Percentiles rank a stretch among this genome's conserved stretches.
Conservation (phyloP, 2,329 filamentous ascomycete species). For the Diaporthe australafricana region DNA sequence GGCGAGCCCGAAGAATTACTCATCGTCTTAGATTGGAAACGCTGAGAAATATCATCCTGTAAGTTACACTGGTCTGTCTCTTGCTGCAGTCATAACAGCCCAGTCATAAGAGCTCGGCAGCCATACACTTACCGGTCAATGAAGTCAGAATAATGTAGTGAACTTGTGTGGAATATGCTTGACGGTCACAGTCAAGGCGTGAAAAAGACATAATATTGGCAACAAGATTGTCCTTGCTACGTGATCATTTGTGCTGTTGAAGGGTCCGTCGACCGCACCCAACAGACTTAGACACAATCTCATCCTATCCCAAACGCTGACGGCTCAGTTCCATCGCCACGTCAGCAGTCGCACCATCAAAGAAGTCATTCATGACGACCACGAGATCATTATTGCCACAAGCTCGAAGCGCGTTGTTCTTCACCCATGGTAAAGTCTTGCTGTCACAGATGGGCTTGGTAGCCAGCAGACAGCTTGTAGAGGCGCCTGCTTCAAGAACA, state of each 20-base stretch:
- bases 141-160: background rate
- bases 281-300: background rate
- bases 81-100: too few species aligned
- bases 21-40: background rate
- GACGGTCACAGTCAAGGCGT: too few species aligned
- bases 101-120: background rate
- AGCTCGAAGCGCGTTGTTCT: conserved; percentile 51
- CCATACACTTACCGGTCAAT: background rate
- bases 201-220: background rate
- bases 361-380: conserved; percentile 63
- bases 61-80: background rate
- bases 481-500: conserved; percentile 56
- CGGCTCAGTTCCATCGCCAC: conserved; percentile 54
- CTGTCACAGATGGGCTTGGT: conserved; percentile 61
- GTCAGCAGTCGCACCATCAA: conserved; percentile 62
- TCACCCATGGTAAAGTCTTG: conserved; percentile 61
- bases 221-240: too few species aligned
- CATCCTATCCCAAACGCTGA: conserved; percentile 46
- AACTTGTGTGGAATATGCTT: background rate
- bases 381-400: conserved; percentile 54
- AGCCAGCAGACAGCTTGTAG: conserved; percentile 57
- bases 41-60: background rate
- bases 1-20: background rate
- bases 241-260: background rate
- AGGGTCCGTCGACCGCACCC: too few species aligned